Base-by-base conservation (phyloP, 305 asterid species). In the Rubia peregrina region DNA sequence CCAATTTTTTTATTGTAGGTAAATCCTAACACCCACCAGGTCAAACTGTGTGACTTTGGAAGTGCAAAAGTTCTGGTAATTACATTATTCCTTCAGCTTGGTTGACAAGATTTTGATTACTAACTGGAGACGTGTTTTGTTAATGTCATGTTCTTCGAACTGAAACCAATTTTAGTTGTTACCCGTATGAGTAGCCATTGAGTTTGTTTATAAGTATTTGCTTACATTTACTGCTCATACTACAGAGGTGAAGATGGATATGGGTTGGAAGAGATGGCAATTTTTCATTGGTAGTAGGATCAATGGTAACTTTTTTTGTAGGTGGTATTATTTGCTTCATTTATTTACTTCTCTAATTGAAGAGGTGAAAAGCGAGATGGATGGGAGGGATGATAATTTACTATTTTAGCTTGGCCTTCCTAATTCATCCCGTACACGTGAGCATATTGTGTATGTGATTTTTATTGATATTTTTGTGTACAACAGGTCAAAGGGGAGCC, bases 401-500 rank as follows among this genome's bases (percentile, higher is more conserved):
- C 3, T 48, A 3, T 2, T 13, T 48, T 48, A n/a, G 14, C 19
- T 42, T 13, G 33, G 2, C 21, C 30, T 17, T 70, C 24, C 56
- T 59, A 38, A 38, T 38, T 66, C 48, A 22, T 12, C 1, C 21
- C 51, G 16, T 66, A 13, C 19, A 11, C 43, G 48, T 22, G 7
- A 3, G 13, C 3, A 66, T 36, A 30, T 30, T n/a, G n/a, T n/a
- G n/a, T n/a, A n/a, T n/a, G 2, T 65, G 17, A 33, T 38, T 38
- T n/a, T 14, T 17, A 17, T 64, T 40, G 42, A 62, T 36, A 16
- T 62, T 13, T 38, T 59, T 56, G 19, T 62, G 43, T 76, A 61
- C 74, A 66, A 79, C 88, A 89, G 96, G 89, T 87, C 72, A 89
- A 87, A 86, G 97, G 96, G 7, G 96, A 90, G 80, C 95, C 97